Percentiles rank a stretch among this genome's conserved stretches.
Conservation (phyloP, 1,284 basidiomycete genomes). For the Erythrobasidium hasegawianum region DNA sequence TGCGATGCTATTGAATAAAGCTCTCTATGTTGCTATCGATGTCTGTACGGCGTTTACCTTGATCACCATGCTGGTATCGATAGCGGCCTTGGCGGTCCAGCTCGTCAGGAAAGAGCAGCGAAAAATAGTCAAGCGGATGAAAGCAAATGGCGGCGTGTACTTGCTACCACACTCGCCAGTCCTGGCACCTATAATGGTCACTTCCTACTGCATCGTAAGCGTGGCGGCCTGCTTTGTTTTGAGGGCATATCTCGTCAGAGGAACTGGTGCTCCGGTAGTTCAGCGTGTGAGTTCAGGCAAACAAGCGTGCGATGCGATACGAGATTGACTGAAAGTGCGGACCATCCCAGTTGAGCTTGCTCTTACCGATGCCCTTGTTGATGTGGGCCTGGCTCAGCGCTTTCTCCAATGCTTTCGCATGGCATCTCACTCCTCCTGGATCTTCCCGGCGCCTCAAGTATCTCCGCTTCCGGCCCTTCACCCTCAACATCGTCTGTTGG, state of each 20-base stretch:
- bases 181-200: constrained; percentile 27
- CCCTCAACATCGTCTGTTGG: constrained; percentile 31
- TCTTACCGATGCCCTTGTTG: constrained; percentile 22
- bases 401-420: constrained; percentile 28
- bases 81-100: constrained; percentile 15
- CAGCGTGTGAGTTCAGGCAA: constrained; percentile 14
- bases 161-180: constrained; percentile 26
- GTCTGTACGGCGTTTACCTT: too few relatives aligned
- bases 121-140: constrained; percentile 18
- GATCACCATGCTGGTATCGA: constrained; percentile 3
- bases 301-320: not conserved
- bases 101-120: constrained; percentile 29
- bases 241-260: constrained; percentile 8
- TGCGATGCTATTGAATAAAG: not conserved
- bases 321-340: too few relatives aligned
- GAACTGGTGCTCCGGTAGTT: constrained; percentile 1
- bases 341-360: not conserved
- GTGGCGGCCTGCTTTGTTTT: constrained; percentile 10
- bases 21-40: constrained; percentile 4
- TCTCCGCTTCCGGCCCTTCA: constrained; percentile 8
- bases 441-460: constrained; percentile 1
- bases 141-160: constrained; percentile 13
- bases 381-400: constrained; percentile 26
- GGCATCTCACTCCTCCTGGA: constrained; percentile 31
- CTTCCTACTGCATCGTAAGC: constrained; percentile 11